Base-by-base conservation (phyloP, 106 monocot genomes). In the Alisma plantagoaquatica region DNA sequence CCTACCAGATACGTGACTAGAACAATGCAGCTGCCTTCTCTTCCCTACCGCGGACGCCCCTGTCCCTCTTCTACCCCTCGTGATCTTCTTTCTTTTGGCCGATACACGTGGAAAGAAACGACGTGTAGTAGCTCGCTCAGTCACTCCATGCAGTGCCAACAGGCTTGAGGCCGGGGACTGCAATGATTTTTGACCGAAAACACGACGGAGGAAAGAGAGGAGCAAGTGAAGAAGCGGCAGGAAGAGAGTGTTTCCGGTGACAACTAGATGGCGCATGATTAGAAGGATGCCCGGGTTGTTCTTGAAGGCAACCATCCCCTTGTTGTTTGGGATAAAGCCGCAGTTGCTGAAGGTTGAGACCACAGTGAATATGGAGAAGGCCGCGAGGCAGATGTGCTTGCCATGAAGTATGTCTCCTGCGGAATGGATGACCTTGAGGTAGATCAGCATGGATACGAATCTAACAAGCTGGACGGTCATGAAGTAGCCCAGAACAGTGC, bases 261-360 rank as follows among this genome's bases (percentile, higher is more conserved):
- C 38, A 12, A 57, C 16, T 15, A 57, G 33, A 24, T 33, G 57
- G 14, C 33, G 2, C n/a, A 57, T 12, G 23, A 57, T 12, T 4
- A 57, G 5, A 2, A 57, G 57, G 14, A 80, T 53, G 2, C 70
- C 75, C 16, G 79, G 58, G 66, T 25, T 60, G 4, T 33, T 23
- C 61, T 29, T 61, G 52, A 80, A 80, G 4, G 52, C 61, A 10
- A 71, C 30, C 79, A 80, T 80, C 33, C 56, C 59, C 45, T 80
- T 75, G 31, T 80, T 80, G 1, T 60, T 75, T 0, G 75, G 79
- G 5, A 74, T 20, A 47, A 80, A 75, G 22, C 79, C 79, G 22
- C 74, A 65, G 46, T 70, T 80, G 6, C 70, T 17, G 48, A 80
- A 74, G 4, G 74, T 51, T 0, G 79, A 80, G 15, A 75, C 79